Percentiles rank a stretch among this genome's conserved stretches.
phyloP scores from a whole-genome alignment of 495 filamentous ascomycete species.

The Penicillium ochrochloron region DNA sequence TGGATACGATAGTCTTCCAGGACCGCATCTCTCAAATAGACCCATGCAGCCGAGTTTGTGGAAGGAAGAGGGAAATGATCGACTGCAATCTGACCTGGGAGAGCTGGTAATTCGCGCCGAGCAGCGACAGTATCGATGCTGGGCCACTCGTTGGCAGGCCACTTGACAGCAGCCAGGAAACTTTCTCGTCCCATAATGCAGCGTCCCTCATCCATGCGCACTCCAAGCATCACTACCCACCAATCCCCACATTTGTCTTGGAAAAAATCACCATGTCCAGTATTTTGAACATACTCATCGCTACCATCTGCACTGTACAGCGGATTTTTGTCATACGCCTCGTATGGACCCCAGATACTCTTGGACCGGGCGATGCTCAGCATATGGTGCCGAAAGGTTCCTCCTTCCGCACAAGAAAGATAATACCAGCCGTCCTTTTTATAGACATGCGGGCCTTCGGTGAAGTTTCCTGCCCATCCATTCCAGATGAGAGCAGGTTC shows the following conservation, averaged over 20 bases:
- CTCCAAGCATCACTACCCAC: constrained; percentile 58
- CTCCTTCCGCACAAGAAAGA: constrained; percentile 3
- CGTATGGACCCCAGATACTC: constrained; percentile 10
- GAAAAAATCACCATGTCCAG: constrained; percentile 35
- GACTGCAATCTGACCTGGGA: background rate
- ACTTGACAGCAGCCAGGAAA: constrained; percentile 56
- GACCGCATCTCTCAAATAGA: constrained; percentile 16
- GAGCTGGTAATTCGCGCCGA: background rate
- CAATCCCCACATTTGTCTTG: constrained; percentile 56
- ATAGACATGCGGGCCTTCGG: constrained; percentile 59
- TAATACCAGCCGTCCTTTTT: constrained; percentile 4
- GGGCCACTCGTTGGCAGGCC: constrained; percentile 43
- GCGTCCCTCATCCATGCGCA: constrained; percentile 42
- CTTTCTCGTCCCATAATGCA: constrained; percentile 67
- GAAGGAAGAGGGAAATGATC: background rate
- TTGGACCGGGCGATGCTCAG: constrained; percentile 6
- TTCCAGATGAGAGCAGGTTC: constrained; percentile 48
- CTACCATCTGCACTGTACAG: constrained; percentile 6
- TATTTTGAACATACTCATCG: background rate
- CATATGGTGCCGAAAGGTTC: constrained; percentile 8
- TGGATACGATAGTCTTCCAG: constrained; percentile 12
- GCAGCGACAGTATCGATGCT: constrained; percentile 33
- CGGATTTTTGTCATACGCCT: background rate
- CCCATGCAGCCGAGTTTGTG: constrained; percentile 1
- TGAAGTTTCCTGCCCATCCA: constrained; percentile 49